Conservation (phyloP, 768 basidiomycete genomes). For the Tulasnella calospora region DNA sequence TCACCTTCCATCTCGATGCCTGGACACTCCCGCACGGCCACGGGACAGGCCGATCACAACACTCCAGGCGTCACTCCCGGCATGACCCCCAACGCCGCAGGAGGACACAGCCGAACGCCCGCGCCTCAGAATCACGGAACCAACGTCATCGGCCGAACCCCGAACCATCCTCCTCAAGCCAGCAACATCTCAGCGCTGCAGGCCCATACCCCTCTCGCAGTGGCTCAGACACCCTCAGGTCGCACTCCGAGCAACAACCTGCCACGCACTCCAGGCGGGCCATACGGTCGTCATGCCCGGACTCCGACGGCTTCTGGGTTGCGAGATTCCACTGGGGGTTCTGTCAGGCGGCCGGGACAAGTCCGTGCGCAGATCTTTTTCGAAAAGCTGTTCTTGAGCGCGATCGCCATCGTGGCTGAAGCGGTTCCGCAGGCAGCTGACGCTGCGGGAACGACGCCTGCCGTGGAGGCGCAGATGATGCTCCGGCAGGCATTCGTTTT, state of each 20-base stretch:
- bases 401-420: slow-evolving; percentile 11
- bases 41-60: background rate
- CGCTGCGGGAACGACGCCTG: background rate
- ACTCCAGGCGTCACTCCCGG: slow-evolving; percentile 9
- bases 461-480: background rate
- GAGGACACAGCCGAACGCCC: background rate
- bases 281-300: background rate
- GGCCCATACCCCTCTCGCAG: slow-evolving; percentile 12
- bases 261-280: slow-evolving; percentile 18
- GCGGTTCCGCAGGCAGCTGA: background rate
- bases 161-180: background rate
- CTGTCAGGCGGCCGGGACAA: background rate
- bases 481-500: slow-evolving; percentile 11
- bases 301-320: slow-evolving; percentile 14
- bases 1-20: slow-evolving; percentile 1
- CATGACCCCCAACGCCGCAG: background rate
- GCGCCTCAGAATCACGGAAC: slow-evolving; percentile 8
- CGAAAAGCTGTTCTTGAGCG: slow-evolving; percentile 19
- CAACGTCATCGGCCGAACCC: slow-evolving; percentile 4
- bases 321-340: background rate
- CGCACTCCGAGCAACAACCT: slow-evolving; percentile 18
- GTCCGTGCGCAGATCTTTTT: slow-evolving; percentile 18
- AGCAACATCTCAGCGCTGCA: background rate
- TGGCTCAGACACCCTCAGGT: slow-evolving; percentile 14
- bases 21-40: background rate